Conservation (phyloP, 352 stramenopile species). For the Globisporangium perplexum region DNA sequence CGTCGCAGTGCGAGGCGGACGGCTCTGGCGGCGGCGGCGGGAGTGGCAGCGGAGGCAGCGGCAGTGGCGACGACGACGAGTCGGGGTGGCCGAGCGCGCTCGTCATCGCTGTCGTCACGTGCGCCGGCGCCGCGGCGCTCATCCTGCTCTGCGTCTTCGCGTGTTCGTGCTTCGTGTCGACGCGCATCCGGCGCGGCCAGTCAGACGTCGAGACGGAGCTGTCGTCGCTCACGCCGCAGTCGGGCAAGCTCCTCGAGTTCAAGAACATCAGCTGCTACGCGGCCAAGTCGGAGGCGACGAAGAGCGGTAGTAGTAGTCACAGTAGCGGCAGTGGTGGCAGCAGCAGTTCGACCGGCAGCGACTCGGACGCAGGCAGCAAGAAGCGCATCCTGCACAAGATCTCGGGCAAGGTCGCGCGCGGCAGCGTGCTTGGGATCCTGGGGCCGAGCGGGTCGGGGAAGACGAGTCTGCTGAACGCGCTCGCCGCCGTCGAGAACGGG, state of each 20-base stretch:
- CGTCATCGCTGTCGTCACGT: slow-evolving; percentile 30
- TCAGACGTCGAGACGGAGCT: slow-evolving; percentile 37
- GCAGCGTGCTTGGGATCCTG: slow-evolving; percentile 63
- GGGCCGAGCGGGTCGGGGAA: slow-evolving; percentile 79
- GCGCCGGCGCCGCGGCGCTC: slow-evolving; percentile 16
- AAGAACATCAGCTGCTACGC: slow-evolving; percentile 46
- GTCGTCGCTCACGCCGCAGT: slow-evolving; percentile 33
- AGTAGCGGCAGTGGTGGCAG: background rate
- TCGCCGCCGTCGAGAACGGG: slow-evolving; percentile 70
- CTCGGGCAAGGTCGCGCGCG: slow-evolving; percentile 41
- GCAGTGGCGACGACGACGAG: slow-evolving; percentile 15
- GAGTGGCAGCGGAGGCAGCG: slow-evolving; percentile 14
- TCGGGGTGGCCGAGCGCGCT: slow-evolving; percentile 19
- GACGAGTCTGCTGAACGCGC: slow-evolving; percentile 75
- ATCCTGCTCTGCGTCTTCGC: slow-evolving; percentile 27
- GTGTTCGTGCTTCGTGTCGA: slow-evolving; percentile 33
- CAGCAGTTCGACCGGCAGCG: background rate
- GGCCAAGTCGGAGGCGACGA: background rate
- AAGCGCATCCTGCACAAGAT: slow-evolving; percentile 61
- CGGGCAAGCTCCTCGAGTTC: slow-evolving; percentile 49
- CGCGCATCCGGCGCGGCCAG: slow-evolving; percentile 18
- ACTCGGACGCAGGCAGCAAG: slow-evolving; percentile 4
- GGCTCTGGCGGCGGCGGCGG: slow-evolving; percentile 18
- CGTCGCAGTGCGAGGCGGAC: slow-evolving; percentile 52
- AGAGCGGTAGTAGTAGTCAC: background rate